phyloP scores from a whole-genome alignment of 208 protist genomes.

The Kentomonas sorsogonicus region DNA sequence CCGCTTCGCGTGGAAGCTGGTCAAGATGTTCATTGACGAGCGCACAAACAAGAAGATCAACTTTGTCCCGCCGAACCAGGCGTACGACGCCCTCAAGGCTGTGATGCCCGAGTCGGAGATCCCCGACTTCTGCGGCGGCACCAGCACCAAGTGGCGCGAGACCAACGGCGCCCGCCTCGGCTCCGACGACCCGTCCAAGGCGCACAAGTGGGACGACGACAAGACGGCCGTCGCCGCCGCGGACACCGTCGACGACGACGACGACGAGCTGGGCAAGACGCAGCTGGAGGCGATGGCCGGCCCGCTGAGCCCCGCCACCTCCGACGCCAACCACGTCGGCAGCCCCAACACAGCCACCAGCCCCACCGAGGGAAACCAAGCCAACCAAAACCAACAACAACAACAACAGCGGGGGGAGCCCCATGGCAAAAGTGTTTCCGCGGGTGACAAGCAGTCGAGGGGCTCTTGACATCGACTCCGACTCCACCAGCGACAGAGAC shows the following conservation, averaged over 20 bases:
- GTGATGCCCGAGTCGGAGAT: conserved; percentile 68
- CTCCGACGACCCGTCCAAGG: conserved; percentile 52
- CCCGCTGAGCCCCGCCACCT: conserved; percentile 17
- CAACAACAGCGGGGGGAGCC: too few relatives aligned
- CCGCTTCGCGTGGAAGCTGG: conserved; percentile 63
- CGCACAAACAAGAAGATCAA: conserved; percentile 79
- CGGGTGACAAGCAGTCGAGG: too few relatives aligned
- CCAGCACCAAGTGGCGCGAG: conserved; percentile 61
- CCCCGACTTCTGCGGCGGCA: conserved; percentile 70
- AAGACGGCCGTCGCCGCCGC: not conserved
- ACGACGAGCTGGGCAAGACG: not conserved
- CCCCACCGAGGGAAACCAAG: conserved; percentile 1
- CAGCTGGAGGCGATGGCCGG: conserved; percentile 17
- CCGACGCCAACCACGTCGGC: conserved; percentile 4
- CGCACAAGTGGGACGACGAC: conserved; percentile 14
- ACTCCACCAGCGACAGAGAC: too few relatives aligned
- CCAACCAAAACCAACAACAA: too few relatives aligned
- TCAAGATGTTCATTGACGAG: conserved; percentile 78
- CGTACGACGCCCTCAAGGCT: conserved; percentile 37
- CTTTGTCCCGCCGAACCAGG: conserved; percentile 44
- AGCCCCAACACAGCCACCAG: conserved; percentile 5
- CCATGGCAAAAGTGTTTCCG: too few relatives aligned
- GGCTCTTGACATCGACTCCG: too few relatives aligned
- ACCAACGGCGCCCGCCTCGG: conserved; percentile 46
- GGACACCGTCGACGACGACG: conserved; percentile 10